A percentile compares a stretch with the other conserved stretches of the same genome.
Conservation (phyloP, 1,284 basidiomycete species). For the Tausonia pullulans region DNA sequence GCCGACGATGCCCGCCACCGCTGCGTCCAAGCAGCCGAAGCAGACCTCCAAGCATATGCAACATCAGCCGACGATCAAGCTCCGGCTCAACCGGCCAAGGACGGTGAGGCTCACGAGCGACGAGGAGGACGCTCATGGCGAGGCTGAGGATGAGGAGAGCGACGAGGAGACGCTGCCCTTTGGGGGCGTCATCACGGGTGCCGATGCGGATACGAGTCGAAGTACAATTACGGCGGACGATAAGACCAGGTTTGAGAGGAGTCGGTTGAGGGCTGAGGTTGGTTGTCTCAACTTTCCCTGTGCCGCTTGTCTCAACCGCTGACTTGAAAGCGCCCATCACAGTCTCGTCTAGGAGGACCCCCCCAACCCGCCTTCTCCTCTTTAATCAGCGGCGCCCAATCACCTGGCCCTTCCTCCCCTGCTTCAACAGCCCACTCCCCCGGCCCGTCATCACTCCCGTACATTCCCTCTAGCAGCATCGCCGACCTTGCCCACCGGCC, state of each 20-base stretch:
- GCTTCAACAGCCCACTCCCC: no score
- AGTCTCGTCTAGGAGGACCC: no score
- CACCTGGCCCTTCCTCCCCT: no score
- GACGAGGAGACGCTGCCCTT: conserved; percentile 46
- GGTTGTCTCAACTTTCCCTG: conserved; percentile 9
- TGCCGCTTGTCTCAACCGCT: no score
- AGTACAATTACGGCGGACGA: conserved; percentile 48
- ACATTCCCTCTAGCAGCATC: no score
- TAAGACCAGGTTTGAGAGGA: conserved; percentile 63
- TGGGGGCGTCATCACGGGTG: conserved; percentile 59
- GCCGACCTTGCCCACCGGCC: no score
- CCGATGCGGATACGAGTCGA: conserved; percentile 71
- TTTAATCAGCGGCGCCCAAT: no score
- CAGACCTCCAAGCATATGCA: neutral
- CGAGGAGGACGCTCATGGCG: conserved; percentile 17
- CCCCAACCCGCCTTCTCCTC: no score
- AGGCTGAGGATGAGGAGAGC: conserved; percentile 26
- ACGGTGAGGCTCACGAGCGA: conserved; percentile 22
- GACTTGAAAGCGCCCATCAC: no score
- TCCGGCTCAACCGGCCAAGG: conserved; percentile 16
- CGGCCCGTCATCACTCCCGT: no score
- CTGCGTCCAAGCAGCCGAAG: neutral
- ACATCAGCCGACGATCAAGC: conserved; percentile 4
- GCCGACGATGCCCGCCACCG: no score
- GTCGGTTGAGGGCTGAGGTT: conserved; percentile 59